Evolutionary conservation across 345 rosid genomes (phyloP), one percentile per base, ranked within the genome.

Genomic region (Lepidium sativum): DNA sequence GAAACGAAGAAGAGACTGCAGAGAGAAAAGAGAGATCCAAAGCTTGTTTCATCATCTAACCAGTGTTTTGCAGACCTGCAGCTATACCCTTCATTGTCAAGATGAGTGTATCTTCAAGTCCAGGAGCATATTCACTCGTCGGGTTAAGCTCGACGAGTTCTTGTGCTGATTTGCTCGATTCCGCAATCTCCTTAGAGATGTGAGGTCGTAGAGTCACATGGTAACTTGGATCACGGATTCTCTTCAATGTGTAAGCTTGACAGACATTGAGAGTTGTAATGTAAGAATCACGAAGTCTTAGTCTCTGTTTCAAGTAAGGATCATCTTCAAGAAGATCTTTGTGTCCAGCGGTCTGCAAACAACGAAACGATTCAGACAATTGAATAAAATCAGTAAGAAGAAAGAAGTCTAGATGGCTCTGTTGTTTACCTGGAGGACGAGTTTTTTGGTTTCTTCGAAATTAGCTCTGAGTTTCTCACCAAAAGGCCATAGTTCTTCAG

Each of bases 41-140:
- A 55, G 57, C 15, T 37, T 7, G 25, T 14, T 21, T 54, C 42
- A 3, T 8, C 53, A 17, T 48, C 54, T 72, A 95, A 74, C 99
- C 99, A 4, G 97, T 91, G 81, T 95, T 95, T 70, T 91, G 97
- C 73, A 88, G 29, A 29, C 97, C 97, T 2, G 99, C 97, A 27
- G 99, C 99, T 47, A 91, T 82, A 58, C 99, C 99, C 81, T 95
- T 95, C 96, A 88, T 91, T 18, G 97, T 95, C 80, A 95, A 74
- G 74, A 95, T 91, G 14, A 95, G 81, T 63, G 97, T 91, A 74
- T 91, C 99, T 66, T 91, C 97, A 16, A 90, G 80, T 13, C 97
- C 97, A 14, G 97, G 96, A 0, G 95, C 94, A 47, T 90, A 90
- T 37, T 94, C 99, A 6, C 97, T 90, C 1, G 80, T 88, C 0